A percentile compares a stretch with the other conserved stretches of the same genome.
phyloP scores from a whole-genome alignment of 2,329 filamentous ascomycete species.

The Colletotrichum lupini region DNA sequence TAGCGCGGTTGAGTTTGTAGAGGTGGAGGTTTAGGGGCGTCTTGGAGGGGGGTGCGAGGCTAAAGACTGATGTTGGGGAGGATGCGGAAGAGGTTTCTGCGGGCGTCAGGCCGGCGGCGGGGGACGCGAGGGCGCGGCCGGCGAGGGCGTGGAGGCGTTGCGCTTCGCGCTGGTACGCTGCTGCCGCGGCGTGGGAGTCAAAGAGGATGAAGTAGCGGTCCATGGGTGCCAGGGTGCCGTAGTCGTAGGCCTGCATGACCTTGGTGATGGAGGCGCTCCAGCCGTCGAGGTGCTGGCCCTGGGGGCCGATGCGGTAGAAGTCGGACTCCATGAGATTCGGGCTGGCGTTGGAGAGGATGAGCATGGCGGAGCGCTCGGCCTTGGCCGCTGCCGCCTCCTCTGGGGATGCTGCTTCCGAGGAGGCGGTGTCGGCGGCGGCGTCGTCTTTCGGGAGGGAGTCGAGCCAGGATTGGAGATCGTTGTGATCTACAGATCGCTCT shows the following conservation, averaged over 20 bases:
- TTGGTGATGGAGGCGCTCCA: slow-evolving; percentile 74
- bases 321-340: slow-evolving; percentile 73
- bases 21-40: slow-evolving; percentile 37
- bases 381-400: background rate
- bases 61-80: slow-evolving; percentile 53
- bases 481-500: slow-evolving; percentile 17
- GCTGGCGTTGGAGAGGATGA: slow-evolving; percentile 70
- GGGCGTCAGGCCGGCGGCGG: slow-evolving; percentile 49
- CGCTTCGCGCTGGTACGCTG: slow-evolving; percentile 68
- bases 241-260: slow-evolving; percentile 74
- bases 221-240: slow-evolving; percentile 69
- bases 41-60: slow-evolving; percentile 57
- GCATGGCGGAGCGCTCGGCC: slow-evolving; percentile 44
- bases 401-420: background rate
- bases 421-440: background rate
- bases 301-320: slow-evolving; percentile 75
- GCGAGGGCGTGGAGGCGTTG: slow-evolving; percentile 49
- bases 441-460: slow-evolving; percentile 23
- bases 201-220: slow-evolving; percentile 79
- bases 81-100: slow-evolving; percentile 55
- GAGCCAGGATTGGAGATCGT: slow-evolving; percentile 33
- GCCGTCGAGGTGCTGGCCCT: slow-evolving; percentile 71
- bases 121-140: slow-evolving; percentile 45
- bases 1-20: slow-evolving; percentile 37
- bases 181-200: slow-evolving; percentile 66